Base-by-base conservation (phyloP, 345 rosid species). In the Stellera chamaejasme region DNA sequence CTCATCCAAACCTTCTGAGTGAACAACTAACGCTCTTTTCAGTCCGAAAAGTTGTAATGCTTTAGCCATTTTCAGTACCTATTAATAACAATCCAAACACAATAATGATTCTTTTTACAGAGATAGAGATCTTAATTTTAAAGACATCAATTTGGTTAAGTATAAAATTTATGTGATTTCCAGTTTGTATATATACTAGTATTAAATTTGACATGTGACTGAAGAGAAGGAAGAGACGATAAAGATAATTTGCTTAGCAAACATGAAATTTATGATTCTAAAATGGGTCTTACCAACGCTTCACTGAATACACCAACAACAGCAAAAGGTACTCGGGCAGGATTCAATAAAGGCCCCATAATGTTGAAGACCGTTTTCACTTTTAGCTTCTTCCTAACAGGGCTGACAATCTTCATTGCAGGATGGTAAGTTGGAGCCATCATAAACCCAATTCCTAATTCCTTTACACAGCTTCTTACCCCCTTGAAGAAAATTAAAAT, bases 1-100 rank as follows among this genome's bases (percentile, higher is more conserved):
- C 78, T 94, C 99, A 65, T 90, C 99, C 53, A 94, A 70, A 58
- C 99, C 99, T 67, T 77, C 88, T 13, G 96, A 94, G 72, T 90
- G 99, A 60, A 87, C 97, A 64, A 94, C 96, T 32, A 94, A 69
- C 6, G 96, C 93, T 82, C 96, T 79, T 75, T 79, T 83, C 96
- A 82, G 72, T 61, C 99, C 99, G 80, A 90, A 85, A 39, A 78
- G 58, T 72, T 90, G 96, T 68, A 94, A 69, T 25, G 95, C 96
- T 57, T 78, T 77, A 48, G 99, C 97, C 92, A 94, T 90, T 77
- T 90, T 94, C 47, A 69, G 54, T 64, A 90, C 96, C 97, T 94
- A 81, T 44, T 13, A 42, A 52, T 55, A 67, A 63, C 50, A 63
- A 27, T 11, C 28, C 39, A 32, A 32, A 32, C 39, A 32, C 9